Evolutionary conservation across 177 flowering plant genomes (phyloP).

Genomic region (Tripterygium wilfordii): DNA sequence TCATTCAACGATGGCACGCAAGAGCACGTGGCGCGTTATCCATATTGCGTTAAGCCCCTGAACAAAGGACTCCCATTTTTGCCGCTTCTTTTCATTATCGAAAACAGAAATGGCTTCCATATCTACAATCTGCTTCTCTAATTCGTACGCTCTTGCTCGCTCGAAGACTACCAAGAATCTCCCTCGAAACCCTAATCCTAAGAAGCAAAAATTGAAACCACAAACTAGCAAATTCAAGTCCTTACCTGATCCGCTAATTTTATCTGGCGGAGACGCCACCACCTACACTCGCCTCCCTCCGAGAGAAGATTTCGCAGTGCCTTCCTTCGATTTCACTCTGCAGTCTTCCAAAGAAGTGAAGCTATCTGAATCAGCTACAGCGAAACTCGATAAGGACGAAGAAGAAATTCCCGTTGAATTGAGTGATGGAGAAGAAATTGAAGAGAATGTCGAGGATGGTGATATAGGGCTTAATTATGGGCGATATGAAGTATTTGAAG

Average conservation of each 20-base stretch:
- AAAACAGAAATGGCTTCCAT: conserved; percentile 25
- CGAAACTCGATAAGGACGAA: conserved; percentile 3
- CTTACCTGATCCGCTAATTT: conserved; percentile 3
- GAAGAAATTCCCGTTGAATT: conserved; percentile 25
- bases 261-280: conserved; percentile 48
- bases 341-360: conserved; percentile 29
- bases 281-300: conserved; percentile 83
- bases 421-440: conserved; percentile 16
- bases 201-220: conserved; percentile 13
- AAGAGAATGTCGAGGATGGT: conserved; percentile 7
- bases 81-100: too few relatives aligned
- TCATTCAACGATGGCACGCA: too few relatives aligned
- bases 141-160: conserved; percentile 26
- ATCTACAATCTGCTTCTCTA: conserved; percentile 14
- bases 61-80: too few relatives aligned
- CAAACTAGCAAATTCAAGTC: conserved; percentile 8
- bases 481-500: conserved; percentile 28
- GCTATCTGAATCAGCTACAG: conserved; percentile 34
- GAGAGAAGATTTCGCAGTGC: conserved; percentile 43
- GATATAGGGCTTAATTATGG: conserved; percentile 16
- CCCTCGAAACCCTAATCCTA: conserved; percentile 14
- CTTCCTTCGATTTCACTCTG: conserved; percentile 1
- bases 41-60: too few relatives aligned
- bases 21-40: too few relatives aligned
- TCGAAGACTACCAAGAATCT: too few relatives aligned